phyloP scores from a whole-genome alignment of 1,284 basidiomycete genomes.

The Austroboletus rostrupii region DNA sequence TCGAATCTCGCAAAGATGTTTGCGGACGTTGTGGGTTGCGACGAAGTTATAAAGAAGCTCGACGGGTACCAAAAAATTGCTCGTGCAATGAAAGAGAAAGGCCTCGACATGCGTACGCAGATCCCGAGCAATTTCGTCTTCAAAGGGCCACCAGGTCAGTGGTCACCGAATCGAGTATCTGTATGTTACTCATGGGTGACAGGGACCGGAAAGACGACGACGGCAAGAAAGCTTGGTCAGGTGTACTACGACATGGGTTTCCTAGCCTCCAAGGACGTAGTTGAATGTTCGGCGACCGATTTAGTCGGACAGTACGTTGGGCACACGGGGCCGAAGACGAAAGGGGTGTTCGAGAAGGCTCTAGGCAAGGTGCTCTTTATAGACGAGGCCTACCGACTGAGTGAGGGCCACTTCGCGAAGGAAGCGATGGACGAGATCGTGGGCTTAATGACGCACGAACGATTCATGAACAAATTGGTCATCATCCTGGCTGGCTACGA shows the following conservation, averaged over 20 bases:
- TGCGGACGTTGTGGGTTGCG: slow-evolving; percentile 57
- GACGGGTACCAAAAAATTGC: slow-evolving; percentile 50
- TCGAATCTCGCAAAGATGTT: slow-evolving; percentile 55
- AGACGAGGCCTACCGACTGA: slow-evolving; percentile 59
- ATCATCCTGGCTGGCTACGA: slow-evolving; percentile 67
- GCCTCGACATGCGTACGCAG: slow-evolving; percentile 41
- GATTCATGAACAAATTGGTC: slow-evolving; percentile 51
- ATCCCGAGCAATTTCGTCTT: slow-evolving; percentile 69
- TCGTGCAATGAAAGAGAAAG: slow-evolving; percentile 36
- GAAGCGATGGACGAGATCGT: slow-evolving; percentile 66
- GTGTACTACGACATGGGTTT: slow-evolving; percentile 28
- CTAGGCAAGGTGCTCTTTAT: slow-evolving; percentile 61
- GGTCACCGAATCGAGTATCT: not conserved
- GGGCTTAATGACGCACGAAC: slow-evolving; percentile 50
- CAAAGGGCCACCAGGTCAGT: slow-evolving; percentile 56
- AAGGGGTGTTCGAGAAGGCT: slow-evolving; percentile 51
- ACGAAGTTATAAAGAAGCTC: slow-evolving; percentile 48
- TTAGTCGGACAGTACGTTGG: slow-evolving; percentile 65
- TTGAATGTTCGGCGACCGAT: slow-evolving; percentile 65
- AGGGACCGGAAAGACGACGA: slow-evolving; percentile 44
- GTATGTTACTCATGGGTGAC: slow-evolving; percentile 1
- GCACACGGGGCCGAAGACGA: slow-evolving; percentile 64
- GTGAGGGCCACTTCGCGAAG: slow-evolving; percentile 55
- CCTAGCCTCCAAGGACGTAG: slow-evolving; percentile 33
- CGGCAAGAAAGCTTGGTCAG: slow-evolving; percentile 41